Evolutionary conservation across 768 basidiomycete species (phyloP).

Genomic region (Dioszegia aurantiaca): DNA sequence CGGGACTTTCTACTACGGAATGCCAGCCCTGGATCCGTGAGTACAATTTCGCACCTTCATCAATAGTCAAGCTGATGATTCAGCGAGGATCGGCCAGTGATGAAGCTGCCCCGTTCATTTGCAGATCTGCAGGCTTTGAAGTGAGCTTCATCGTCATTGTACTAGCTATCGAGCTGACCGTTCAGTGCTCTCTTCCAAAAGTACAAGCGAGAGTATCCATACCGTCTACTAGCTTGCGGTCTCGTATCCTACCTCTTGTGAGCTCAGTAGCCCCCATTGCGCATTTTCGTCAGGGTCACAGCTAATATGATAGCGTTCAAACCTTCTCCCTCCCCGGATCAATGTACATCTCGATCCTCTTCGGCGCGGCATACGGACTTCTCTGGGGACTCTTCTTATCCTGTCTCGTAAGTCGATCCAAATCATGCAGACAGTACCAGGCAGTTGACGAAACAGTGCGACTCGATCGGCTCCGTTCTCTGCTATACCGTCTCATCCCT

Average conservation of each 20-base stretch:
- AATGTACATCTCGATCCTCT: conserved; percentile 96
- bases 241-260: conserved; percentile 88
- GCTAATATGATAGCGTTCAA: conserved; percentile 59
- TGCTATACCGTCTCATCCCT: conserved; percentile 91
- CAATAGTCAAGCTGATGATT: conserved; percentile 1
- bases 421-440: no score
- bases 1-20: conserved; percentile 71
- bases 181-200: conserved; percentile 55
- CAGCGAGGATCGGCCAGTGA: conserved; percentile 64
- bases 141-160: conserved; percentile 53
- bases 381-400: conserved; percentile 80
- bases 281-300: conserved; percentile 59
- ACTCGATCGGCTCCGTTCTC: conserved; percentile 82
- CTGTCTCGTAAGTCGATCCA: conserved; percentile 61
- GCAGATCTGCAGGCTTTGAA: conserved; percentile 81
- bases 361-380: conserved; percentile 93
- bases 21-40: conserved; percentile 75
- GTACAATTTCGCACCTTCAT: conserved; percentile 49
- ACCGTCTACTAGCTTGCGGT: conserved; percentile 80
- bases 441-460: conserved; percentile 58
- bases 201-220: conserved; percentile 83
- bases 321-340: conserved; percentile 95
- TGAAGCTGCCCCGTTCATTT: conserved; percentile 86
- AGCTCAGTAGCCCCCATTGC: conserved; percentile 48
- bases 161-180: conserved; percentile 16